A percentile compares a stretch with the other conserved stretches of the same genome.
These are phyloP conservation scores for Heterobasidion parviporum DNA, from an alignment of 1,284 basidiomycete genomes.

Conservation along the genomic window DNA sequence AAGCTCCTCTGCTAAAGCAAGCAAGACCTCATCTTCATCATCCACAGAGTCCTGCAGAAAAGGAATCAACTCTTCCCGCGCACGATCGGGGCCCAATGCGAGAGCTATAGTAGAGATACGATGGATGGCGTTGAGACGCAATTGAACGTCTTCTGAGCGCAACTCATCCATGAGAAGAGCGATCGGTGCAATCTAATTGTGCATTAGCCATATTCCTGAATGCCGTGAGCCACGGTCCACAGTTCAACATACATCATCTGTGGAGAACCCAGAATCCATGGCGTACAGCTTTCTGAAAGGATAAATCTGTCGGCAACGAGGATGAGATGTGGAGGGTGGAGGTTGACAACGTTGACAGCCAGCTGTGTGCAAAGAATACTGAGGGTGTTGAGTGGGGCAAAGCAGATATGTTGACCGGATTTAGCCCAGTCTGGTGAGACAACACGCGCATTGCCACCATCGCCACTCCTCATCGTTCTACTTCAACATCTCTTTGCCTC, in stretches of 20 bases:
- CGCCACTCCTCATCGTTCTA: conserved; percentile 15
- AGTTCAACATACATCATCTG: background rate
- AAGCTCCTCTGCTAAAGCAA: conserved; percentile 94
- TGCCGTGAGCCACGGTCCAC: background rate
- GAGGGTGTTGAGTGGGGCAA: no score
- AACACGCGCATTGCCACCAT: background rate
- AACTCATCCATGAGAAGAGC: conserved; percentile 93
- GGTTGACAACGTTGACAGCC: no score
- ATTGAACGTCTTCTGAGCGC: conserved; percentile 89
- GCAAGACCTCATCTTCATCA: conserved; percentile 97
- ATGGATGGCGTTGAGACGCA: conserved; percentile 95
- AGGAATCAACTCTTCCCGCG: conserved; percentile 92
- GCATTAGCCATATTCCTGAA: conserved; percentile 1
- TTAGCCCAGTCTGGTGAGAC: background rate
- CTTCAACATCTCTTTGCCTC: no score
- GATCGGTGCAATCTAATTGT: conserved; percentile 68
- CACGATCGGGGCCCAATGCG: conserved; percentile 91
- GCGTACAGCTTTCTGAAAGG: background rate
- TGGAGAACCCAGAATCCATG: background rate
- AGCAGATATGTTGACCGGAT: no score
- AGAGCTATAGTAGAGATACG: conserved; percentile 98
- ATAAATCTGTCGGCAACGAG: background rate
- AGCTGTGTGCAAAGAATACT: no score
- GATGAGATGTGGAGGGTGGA: no score
- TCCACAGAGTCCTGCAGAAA: conserved; percentile 98